A percentile compares a stretch with the other conserved stretches of the same genome.
phyloP scores from a whole-genome alignment of 2,329 filamentous ascomycete species.

The Helotiales sp. region DNA sequence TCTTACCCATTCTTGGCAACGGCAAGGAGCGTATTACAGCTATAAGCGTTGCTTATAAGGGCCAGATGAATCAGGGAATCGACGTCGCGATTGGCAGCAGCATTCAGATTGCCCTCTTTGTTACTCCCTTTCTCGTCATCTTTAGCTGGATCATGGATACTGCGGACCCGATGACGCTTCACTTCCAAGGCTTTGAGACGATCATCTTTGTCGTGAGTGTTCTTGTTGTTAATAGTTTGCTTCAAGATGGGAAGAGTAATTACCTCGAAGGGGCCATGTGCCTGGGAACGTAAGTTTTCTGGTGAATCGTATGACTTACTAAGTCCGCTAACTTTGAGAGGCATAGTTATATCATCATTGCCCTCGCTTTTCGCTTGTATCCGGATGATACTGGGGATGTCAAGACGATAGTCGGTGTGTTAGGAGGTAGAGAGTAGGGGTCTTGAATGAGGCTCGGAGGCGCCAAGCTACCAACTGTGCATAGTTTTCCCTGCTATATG shows the following conservation, averaged over 20 bases:
- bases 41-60: constrained; percentile 74
- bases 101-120: constrained; percentile 80
- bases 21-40: constrained; percentile 81
- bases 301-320: not conserved
- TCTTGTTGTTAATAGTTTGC: constrained; percentile 74
- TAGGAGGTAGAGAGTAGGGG: not conserved
- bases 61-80: constrained; percentile 77
- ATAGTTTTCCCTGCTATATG: not conserved
- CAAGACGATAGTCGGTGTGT: not conserved
- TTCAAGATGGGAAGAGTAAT: constrained; percentile 85
- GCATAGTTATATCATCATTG: not conserved
- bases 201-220: constrained; percentile 77
- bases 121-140: constrained; percentile 71
- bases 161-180: constrained; percentile 69
- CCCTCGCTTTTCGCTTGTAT: not conserved
- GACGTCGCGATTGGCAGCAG: constrained; percentile 80
- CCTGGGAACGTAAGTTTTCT: not conserved
- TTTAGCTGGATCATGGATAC: constrained; percentile 65
- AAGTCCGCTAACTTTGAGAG: not conserved
- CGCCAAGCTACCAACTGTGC: not conserved
- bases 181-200: constrained; percentile 81
- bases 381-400: not conserved
- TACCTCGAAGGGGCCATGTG: constrained; percentile 80
- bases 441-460: not conserved
- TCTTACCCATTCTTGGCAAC: constrained; percentile 80